Evolutionary conservation across 2,329 filamentous ascomycete species (phyloP).

Genomic region (Colletotrichum tamarilloi): DNA sequence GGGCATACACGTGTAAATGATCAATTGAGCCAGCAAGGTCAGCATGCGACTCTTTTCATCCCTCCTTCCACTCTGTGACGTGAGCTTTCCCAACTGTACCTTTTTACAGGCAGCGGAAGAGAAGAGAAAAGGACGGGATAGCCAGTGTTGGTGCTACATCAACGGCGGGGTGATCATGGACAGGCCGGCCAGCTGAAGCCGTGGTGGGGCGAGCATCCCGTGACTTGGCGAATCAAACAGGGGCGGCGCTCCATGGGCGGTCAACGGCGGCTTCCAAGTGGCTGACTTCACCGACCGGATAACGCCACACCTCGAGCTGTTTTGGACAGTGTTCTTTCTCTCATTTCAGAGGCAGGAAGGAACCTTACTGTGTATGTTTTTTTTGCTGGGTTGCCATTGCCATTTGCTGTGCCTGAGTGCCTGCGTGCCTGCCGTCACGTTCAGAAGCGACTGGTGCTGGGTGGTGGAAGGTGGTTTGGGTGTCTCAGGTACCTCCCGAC

Average conservation of each 20-base stretch:
- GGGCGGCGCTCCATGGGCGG: constrained; percentile 21
- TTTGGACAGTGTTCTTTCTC: neutral
- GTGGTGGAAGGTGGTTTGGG: neutral
- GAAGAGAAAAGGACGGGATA: constrained; percentile 15
- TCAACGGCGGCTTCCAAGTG: constrained; percentile 9
- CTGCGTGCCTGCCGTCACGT: constrained; percentile 19
- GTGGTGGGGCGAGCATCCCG: neutral
- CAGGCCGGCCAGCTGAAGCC: constrained; percentile 24
- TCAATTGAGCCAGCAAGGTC: neutral
- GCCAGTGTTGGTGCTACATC: constrained; percentile 28
- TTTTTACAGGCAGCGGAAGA: neutral
- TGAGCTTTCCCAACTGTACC: neutral
- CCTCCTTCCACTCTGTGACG: neutral
- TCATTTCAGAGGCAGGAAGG: neutral
- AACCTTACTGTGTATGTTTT: neutral
- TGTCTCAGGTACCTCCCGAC: constrained; percentile 24
- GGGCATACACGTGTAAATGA: neutral
- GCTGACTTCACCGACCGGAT: constrained; percentile 7
- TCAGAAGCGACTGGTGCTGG: constrained; percentile 32
- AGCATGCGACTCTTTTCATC: neutral
- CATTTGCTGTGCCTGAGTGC: neutral
- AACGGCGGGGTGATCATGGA: constrained; percentile 34
- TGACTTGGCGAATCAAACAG: constrained; percentile 25
- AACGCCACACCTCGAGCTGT: constrained; percentile 31
- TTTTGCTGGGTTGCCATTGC: neutral